phyloP scores from a whole-genome alignment of 2,329 filamentous ascomycete species.

The Furcasterigmium sp. region DNA sequence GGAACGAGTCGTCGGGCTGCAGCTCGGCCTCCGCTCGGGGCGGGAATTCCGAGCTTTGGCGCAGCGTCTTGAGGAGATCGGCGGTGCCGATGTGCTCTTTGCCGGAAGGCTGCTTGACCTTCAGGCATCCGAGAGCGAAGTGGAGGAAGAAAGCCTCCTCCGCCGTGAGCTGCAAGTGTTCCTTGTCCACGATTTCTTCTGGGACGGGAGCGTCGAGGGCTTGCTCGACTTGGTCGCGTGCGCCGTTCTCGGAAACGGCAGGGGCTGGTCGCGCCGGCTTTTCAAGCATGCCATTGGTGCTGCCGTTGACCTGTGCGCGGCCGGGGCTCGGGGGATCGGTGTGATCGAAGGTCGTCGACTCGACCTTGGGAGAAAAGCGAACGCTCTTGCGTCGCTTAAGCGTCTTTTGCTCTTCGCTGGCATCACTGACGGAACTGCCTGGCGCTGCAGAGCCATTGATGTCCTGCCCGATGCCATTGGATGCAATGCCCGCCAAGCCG shows the following conservation, averaged over 20 bases:
- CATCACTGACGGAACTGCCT: conserved; percentile 1
- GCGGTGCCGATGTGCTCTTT: conserved; percentile 41
- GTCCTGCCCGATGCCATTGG: too few relatives aligned
- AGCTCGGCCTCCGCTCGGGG: conserved; percentile 42
- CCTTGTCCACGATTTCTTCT: conserved; percentile 44
- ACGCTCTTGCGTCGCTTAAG: conserved; percentile 57
- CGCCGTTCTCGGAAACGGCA: neutral
- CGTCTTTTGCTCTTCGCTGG: conserved; percentile 11
- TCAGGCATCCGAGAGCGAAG: conserved; percentile 73
- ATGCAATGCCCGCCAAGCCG: neutral
- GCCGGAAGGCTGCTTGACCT: conserved; percentile 48
- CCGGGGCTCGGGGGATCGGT: conserved; percentile 46
- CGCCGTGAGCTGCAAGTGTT: conserved; percentile 86
- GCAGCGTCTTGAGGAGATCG: conserved; percentile 61
- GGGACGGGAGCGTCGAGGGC: neutral
- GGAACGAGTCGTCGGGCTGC: conserved; percentile 74
- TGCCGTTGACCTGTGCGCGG: conserved; percentile 18
- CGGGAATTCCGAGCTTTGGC: conserved; percentile 66
- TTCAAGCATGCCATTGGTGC: neutral
- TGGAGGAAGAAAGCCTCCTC: conserved; percentile 90
- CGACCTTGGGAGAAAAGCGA: conserved; percentile 62
- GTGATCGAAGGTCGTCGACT: conserved; percentile 55
- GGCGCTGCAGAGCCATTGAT: too few relatives aligned
- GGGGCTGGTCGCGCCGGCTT: conserved; percentile 3
- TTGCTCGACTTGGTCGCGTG: neutral